These are phyloP conservation scores for Tolypocladium endophyticum DNA, from an alignment of 2,329 filamentous ascomycete genomes.

Conservation along the genomic window DNA sequence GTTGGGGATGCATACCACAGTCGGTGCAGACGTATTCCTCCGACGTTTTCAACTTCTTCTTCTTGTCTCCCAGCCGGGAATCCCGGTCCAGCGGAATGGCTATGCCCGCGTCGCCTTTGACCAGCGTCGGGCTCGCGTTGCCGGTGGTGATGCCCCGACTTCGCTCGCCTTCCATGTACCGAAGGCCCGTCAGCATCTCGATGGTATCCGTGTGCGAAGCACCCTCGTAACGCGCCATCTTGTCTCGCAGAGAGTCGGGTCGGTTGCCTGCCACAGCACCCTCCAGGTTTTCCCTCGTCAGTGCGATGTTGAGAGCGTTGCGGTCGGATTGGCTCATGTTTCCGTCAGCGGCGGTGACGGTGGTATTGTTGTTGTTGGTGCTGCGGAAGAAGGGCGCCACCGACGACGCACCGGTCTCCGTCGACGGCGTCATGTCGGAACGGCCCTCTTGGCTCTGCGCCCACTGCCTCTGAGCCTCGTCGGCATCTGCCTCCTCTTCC, in stretches of 20 bases:
- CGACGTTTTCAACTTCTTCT: slow-evolving; percentile 73
- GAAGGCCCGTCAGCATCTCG: slow-evolving; percentile 82
- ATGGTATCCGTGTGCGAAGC: slow-evolving; percentile 74
- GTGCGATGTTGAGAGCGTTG: slow-evolving; percentile 51
- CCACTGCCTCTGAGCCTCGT: slow-evolving; percentile 53
- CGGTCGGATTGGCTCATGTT: slow-evolving; percentile 59
- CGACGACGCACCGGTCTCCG: slow-evolving; percentile 28
- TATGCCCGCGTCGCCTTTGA: slow-evolving; percentile 79
- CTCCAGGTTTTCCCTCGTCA: slow-evolving; percentile 74
- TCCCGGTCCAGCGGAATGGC: slow-evolving; percentile 75
- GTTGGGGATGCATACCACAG: slow-evolving; percentile 50
- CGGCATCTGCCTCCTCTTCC: slow-evolving; percentile 74
- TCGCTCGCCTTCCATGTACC: slow-evolving; percentile 81
- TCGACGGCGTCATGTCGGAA: slow-evolving; percentile 42
- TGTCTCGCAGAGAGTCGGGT: slow-evolving; percentile 70
- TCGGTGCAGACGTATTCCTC: slow-evolving; percentile 95
- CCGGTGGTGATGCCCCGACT: slow-evolving; percentile 83
- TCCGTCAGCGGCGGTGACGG: slow-evolving; percentile 5
- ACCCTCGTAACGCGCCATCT: slow-evolving; percentile 74
- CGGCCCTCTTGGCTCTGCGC: slow-evolving; percentile 45
- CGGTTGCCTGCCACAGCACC: slow-evolving; percentile 54
- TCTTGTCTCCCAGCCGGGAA: slow-evolving; percentile 61
- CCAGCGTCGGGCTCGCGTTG: slow-evolving; percentile 66
- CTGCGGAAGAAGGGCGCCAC: slow-evolving; percentile 16
- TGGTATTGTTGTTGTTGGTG: slow-evolving; percentile 11